Evolutionary conservation across 768 basidiomycete species (phyloP).

Genomic region (Tulasnella sp.): DNA sequence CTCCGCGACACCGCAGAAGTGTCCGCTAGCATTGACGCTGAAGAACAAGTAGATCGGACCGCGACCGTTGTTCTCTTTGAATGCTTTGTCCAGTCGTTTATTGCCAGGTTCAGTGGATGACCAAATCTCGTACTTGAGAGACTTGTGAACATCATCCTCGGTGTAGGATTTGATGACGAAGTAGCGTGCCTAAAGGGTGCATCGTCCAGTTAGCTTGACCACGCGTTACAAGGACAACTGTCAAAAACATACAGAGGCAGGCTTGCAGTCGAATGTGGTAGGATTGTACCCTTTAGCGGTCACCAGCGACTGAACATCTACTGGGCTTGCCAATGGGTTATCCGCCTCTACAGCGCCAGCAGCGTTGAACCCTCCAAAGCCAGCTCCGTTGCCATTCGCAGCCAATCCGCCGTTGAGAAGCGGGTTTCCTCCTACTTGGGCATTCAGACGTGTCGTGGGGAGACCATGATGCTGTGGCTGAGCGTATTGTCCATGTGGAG

Average conservation of each 20-base stretch:
- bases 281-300: constrained; percentile 91
- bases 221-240: constrained; percentile 17
- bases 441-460: constrained; percentile 26
- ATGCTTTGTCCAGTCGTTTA: constrained; percentile 94
- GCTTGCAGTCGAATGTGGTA: constrained; percentile 72
- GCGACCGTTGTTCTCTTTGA: constrained; percentile 86
- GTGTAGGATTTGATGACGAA: constrained; percentile 99
- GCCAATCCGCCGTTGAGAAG: background rate
- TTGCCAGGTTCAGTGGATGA: constrained; percentile 96
- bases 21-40: constrained; percentile 94
- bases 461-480: constrained; percentile 22
- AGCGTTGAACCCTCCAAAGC: constrained; percentile 17
- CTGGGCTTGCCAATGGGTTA: constrained; percentile 56
- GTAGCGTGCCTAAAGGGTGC: constrained; percentile 63
- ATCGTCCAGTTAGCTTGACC: constrained; percentile 16
- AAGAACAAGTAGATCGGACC: constrained; percentile 98
- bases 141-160: constrained; percentile 98
- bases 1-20: constrained; percentile 98
- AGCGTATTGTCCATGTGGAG: constrained; percentile 31
- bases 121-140: constrained; percentile 96
- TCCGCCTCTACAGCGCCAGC: background rate
- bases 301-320: constrained; percentile 83
- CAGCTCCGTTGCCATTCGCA: constrained; percentile 18
- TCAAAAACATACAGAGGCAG: constrained; percentile 58
- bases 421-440: constrained; percentile 5